These are phyloP conservation scores for Colletotrichum sp. DNA, from an alignment of 2,329 filamentous ascomycete species.

Conservation along the genomic window DNA sequence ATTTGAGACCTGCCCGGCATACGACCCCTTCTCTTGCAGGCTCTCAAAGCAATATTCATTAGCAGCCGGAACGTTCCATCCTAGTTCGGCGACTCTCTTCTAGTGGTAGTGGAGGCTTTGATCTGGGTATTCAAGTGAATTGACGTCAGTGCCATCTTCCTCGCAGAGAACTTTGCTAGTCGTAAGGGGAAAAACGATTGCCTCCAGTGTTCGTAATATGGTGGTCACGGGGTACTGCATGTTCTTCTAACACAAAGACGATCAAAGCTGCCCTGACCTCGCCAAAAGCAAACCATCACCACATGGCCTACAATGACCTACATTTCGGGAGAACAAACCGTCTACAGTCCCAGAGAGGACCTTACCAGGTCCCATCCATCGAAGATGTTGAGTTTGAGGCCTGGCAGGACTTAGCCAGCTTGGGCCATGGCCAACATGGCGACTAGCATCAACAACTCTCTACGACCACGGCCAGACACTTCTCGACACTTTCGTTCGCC, in stretches of 20 bases:
- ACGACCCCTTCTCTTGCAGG: background rate
- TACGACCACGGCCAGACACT: background rate
- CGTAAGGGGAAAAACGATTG: background rate
- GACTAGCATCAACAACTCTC: background rate
- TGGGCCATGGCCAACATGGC: slow-evolving; percentile 5
- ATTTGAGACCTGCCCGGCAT: background rate
- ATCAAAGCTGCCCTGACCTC: background rate
- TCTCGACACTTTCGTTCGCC: background rate
- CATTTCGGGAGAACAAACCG: background rate
- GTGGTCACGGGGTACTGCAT: background rate
- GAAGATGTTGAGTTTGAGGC: background rate
- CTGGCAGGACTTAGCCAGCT: background rate
- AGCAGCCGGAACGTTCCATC: background rate
- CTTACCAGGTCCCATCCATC: background rate
- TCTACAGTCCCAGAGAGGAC: background rate
- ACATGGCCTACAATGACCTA: background rate
- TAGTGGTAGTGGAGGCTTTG: background rate
- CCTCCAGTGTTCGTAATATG: background rate
- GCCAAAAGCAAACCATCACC: background rate
- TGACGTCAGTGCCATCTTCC: background rate
- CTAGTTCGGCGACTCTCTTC: background rate
- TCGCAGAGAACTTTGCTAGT: background rate
- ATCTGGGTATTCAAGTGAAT: background rate
- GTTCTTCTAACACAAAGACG: background rate
- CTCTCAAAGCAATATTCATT: background rate